Conservation (phyloP, 108 stramenopile species). For the Skeletonema tropicum region DNA sequence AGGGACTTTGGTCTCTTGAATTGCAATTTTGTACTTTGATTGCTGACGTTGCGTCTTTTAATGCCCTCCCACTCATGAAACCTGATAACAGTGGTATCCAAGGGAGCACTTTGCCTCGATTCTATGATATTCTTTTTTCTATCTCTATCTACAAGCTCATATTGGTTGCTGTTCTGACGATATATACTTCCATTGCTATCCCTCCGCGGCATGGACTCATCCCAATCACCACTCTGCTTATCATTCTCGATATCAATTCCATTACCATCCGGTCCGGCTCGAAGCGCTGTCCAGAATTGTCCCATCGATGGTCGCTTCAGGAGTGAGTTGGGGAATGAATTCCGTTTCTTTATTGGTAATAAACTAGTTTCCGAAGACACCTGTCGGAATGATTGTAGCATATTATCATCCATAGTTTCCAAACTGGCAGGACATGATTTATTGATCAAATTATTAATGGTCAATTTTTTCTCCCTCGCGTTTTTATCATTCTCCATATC, state of each 20-base stretch:
- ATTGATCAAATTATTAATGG: background rate
- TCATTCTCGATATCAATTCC: background rate
- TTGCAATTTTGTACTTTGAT: background rate
- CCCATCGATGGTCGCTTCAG: constrained; percentile 26
- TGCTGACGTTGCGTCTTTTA: background rate
- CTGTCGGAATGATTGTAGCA: background rate
- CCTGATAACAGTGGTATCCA: constrained; percentile 1
- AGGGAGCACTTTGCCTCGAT: constrained; percentile 8
- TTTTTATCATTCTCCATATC: background rate
- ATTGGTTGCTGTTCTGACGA: background rate
- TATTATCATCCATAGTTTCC: background rate
- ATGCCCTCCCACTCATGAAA: background rate
- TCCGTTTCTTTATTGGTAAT: constrained; percentile 6
- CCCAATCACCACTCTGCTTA: background rate
- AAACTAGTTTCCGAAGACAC: constrained; percentile 10
- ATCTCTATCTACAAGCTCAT: constrained; percentile 8
- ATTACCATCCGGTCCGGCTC: constrained; percentile 42
- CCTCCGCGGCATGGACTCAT: background rate
- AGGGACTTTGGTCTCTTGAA: background rate
- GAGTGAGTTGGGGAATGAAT: background rate
- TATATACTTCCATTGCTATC: background rate
- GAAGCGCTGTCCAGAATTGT: constrained; percentile 26
- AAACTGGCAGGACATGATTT: background rate
- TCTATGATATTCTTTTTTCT: background rate
- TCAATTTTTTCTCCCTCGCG: background rate